Base-by-base conservation (phyloP, 2,329 filamentous ascomycete genomes). In the Clonostachys solani region DNA sequence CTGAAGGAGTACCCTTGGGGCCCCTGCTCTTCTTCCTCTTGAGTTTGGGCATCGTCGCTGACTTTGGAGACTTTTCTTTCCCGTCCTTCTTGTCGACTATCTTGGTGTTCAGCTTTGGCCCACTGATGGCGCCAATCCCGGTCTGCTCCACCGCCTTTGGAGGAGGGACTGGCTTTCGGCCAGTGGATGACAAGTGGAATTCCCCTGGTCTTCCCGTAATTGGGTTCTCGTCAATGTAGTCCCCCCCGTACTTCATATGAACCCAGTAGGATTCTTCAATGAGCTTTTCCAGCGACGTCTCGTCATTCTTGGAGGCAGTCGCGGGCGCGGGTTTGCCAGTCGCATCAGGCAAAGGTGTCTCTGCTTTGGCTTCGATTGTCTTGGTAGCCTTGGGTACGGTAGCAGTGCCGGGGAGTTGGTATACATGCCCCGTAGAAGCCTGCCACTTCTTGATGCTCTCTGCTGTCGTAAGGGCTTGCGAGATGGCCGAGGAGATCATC, bases 181-280 rank as follows among this genome's bases (percentile, higher is more conserved):
- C 81, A 0, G 80, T 84, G 8, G 79, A 81, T 9, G 77, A 77
- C 12, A 85, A 72, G 54, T 84, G 80, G 61, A 86, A 86, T 46
- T 83, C 80, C 44, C 83, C 83, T 1, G 83, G 83, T 33, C 77
- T 74, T 43, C 83, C 83, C 1, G 81, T 84, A 55, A 86, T 85
- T 40, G 82, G 81, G 53, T 84, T 86, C 61, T 85, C 80, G 62
- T 86, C 80, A 64, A 86, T 78, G 58, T 82, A 86, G 52, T 86
- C 81, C 43, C 80, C 77, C 36, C 81, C 82, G 54, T 78, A 80
- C 51, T 72, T 74, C 62, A 80, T 69, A 53, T 83, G 78, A 38
- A 80, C 70, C 54, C 71, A 64, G 51, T 82, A 75, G 0, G 81
- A 78, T 54, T 84, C 78, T 53, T 84, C 79, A 3, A 81, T 71